A percentile compares a stretch with the other conserved stretches of the same genome.
These are phyloP conservation scores for Ophiostoma sp. DNA, from an alignment of 2,329 filamentous ascomycete species.

Conservation along the genomic window DNA sequence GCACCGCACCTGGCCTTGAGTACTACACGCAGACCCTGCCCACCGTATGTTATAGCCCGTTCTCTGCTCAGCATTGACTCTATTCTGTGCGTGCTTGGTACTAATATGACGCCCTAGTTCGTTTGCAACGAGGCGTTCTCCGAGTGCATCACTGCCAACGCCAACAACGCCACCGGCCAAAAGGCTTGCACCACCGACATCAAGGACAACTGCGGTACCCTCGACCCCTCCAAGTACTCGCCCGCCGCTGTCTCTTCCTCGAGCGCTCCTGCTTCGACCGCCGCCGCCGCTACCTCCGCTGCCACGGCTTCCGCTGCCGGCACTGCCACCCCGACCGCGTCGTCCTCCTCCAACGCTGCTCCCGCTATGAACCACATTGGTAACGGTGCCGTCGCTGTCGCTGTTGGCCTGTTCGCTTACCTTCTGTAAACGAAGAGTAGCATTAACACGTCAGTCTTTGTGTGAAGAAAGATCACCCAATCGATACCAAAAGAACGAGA, in stretches of 20 bases:
- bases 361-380: slow-evolving; percentile 35
- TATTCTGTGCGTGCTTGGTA: no score
- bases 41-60: slow-evolving; percentile 31
- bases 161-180: slow-evolving; percentile 34
- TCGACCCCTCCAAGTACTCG: slow-evolving; percentile 35
- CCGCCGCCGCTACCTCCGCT: slow-evolving; percentile 17
- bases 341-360: slow-evolving; percentile 28
- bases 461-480: not conserved
- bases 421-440: slow-evolving; percentile 37
- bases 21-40: slow-evolving; percentile 50
- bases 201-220: slow-evolving; percentile 43
- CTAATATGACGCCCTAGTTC: slow-evolving; percentile 34
- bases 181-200: slow-evolving; percentile 43
- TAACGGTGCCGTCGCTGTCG: slow-evolving; percentile 45
- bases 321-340: slow-evolving; percentile 15
- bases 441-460: not conserved
- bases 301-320: not conserved
- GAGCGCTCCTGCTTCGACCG: slow-evolving; percentile 27
- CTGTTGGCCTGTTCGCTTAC: slow-evolving; percentile 49
- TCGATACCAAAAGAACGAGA: slow-evolving; percentile 2
- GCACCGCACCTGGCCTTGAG: slow-evolving; percentile 46
- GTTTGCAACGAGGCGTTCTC: slow-evolving; percentile 47
- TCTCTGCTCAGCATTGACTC: not conserved
- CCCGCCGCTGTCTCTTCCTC: slow-evolving; percentile 2
- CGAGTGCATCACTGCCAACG: slow-evolving; percentile 43